Evolutionary conservation across 495 filamentous ascomycete species (phyloP).

Genomic region (Tuber borchii): DNA sequence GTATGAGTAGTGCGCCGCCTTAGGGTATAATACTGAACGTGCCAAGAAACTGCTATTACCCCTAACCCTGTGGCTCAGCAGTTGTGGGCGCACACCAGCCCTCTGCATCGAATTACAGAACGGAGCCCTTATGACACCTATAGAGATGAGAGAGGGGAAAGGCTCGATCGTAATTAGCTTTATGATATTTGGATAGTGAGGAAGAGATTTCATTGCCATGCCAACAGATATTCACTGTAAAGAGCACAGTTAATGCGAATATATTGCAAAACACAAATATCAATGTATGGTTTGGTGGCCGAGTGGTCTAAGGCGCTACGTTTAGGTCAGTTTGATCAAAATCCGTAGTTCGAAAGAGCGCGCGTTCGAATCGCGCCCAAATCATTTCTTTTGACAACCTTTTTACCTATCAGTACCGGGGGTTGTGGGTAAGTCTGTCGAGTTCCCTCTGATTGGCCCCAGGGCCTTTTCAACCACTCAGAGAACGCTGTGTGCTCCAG

Average conservation of each 20-base stretch:
- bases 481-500: no score
- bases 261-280: neutral
- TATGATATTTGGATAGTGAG: neutral
- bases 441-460: no score
- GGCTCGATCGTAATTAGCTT: neutral
- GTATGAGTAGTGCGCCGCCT: conserved; percentile 24
- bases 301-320: conserved; percentile 25
- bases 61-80: neutral
- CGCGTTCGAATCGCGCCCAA: conserved; percentile 21
- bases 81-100: neutral
- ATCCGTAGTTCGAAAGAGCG: conserved; percentile 25
- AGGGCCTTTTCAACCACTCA: no score
- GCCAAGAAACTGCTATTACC: neutral
- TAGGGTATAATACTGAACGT: conserved; percentile 7
- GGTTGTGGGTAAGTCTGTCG: no score
- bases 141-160: neutral
- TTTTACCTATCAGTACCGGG: neutral
- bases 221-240: neutral
- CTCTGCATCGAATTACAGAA: neutral
- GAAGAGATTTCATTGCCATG: neutral
- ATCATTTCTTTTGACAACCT: conserved; percentile 1
- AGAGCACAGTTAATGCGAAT: neutral
- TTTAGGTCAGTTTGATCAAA: conserved; percentile 12
- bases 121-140: neutral
- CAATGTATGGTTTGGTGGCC: conserved; percentile 8